phyloP scores from a whole-genome alignment of 495 filamentous ascomycete genomes.

The Neurospora sp. region DNA sequence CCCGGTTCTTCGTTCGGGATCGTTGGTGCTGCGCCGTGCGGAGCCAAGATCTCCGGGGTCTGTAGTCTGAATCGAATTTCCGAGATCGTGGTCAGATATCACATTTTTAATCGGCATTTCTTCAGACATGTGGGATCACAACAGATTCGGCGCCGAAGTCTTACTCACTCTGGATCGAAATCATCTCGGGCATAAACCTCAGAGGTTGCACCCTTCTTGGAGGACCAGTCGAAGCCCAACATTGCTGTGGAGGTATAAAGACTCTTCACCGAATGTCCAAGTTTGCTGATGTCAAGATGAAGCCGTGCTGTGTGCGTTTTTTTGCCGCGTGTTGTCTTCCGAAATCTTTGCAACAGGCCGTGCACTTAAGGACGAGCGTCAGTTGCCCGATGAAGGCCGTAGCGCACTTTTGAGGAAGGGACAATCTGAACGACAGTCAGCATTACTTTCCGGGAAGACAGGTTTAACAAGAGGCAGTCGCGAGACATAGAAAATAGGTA shows the following conservation, averaged over 20 bases:
- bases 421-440: not conserved
- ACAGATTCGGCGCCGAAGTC: not conserved
- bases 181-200: not conserved
- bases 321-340: not conserved
- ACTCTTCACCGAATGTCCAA: not conserved
- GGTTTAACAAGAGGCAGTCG: not conserved
- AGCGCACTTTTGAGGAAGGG: not conserved
- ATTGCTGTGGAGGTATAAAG: not conserved
- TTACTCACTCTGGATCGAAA: not conserved
- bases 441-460: not conserved
- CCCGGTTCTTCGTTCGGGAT: slow-evolving; percentile 4
- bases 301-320: not conserved
- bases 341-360: not conserved
- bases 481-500: not conserved
- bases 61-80: not conserved
- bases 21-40: not conserved
- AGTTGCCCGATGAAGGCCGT: not conserved
- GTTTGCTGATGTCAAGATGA: not conserved
- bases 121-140: not conserved
- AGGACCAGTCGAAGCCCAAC: not conserved
- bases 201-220: not conserved
- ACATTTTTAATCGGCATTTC: not conserved
- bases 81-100: slow-evolving; percentile 14
- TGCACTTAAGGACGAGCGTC: no score
- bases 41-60: slow-evolving; percentile 1